phyloP scores from a whole-genome alignment of 805 yeast species.

The Saccharomycopsis fermentans region DNA sequence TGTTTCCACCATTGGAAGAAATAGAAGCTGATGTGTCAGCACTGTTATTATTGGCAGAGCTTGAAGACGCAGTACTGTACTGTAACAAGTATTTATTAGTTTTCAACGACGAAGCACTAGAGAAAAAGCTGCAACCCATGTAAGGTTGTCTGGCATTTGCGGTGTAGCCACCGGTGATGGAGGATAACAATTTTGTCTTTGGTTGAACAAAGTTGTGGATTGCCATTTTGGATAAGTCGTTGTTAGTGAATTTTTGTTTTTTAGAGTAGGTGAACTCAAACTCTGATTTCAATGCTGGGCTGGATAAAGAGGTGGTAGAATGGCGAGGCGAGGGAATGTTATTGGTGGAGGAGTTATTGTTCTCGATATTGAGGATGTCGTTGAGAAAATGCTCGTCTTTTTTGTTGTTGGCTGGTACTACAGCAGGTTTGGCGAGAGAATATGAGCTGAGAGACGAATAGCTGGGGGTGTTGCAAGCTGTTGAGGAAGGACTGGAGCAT shows the following conservation, averaged over 20 bases:
- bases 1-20: not conserved
- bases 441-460: not conserved
- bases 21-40: not conserved
- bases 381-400: conserved; percentile 5
- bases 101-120: not conserved
- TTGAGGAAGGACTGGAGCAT: not conserved
- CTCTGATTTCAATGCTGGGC: not conserved
- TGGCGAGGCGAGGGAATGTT: conserved; percentile 1
- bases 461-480: not conserved
- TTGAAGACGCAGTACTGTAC: not conserved
- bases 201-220: conserved; percentile 10
- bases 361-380: conserved; percentile 9
- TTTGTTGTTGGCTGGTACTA: not conserved
- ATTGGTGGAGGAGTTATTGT: not conserved
- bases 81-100: not conserved
- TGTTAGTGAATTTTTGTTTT: conserved; percentile 1
- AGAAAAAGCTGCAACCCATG: not conserved
- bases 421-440: not conserved
- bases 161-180: not conserved
- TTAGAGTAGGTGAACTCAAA: conserved; percentile 2
- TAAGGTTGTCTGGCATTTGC: not conserved
- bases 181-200: not conserved
- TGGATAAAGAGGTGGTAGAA: not conserved
- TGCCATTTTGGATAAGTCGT: conserved; percentile 9
- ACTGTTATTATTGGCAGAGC: not conserved